Conservation (phyloP, 768 basidiomycete species). For the Phlegmacium glaucopus region DNA sequence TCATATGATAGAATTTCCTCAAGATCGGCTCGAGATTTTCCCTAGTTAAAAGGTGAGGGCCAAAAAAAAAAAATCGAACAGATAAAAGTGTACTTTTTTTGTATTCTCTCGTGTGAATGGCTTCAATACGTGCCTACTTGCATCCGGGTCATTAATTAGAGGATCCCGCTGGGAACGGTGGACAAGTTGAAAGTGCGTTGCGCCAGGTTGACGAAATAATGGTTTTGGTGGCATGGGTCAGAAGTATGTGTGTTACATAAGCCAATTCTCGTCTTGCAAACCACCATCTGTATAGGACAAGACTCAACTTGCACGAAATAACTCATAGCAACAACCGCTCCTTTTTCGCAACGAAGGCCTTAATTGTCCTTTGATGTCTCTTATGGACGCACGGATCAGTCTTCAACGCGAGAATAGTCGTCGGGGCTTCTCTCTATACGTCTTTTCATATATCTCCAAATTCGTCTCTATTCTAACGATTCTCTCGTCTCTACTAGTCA, state of each 20-base stretch:
- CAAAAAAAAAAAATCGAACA: conserved; percentile 7
- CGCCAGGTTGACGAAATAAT: conserved; percentile 85
- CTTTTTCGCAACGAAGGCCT: conserved; percentile 19
- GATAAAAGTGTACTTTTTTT: conserved; percentile 47
- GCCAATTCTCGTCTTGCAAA: conserved; percentile 26
- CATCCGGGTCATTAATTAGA: conserved; percentile 89
- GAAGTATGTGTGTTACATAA: conserved; percentile 33
- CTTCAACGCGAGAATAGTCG: conserved; percentile 79
- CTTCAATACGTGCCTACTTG: conserved; percentile 86
- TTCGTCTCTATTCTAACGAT: conserved; percentile 35
- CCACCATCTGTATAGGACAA: conserved; percentile 25
- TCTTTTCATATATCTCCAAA: conserved; percentile 31
- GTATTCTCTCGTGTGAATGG: conserved; percentile 69
- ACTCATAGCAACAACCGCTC: conserved; percentile 10
- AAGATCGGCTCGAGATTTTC: conserved; percentile 79
- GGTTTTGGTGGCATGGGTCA: conserved; percentile 73
- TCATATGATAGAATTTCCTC: conserved; percentile 53
- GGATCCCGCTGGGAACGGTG: conserved; percentile 96
- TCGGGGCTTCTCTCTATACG: conserved; percentile 90
- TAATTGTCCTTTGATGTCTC: conserved; percentile 17
- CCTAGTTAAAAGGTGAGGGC: conserved; percentile 39
- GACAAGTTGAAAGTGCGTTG: conserved; percentile 94
- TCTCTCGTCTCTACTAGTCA: conserved; percentile 73
- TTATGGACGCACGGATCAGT: conserved; percentile 48
- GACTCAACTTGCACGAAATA: conserved; percentile 17